These are phyloP conservation scores for Sclerotinia minor DNA, from an alignment of 2,329 filamentous ascomycete species.

Conservation along the genomic window DNA sequence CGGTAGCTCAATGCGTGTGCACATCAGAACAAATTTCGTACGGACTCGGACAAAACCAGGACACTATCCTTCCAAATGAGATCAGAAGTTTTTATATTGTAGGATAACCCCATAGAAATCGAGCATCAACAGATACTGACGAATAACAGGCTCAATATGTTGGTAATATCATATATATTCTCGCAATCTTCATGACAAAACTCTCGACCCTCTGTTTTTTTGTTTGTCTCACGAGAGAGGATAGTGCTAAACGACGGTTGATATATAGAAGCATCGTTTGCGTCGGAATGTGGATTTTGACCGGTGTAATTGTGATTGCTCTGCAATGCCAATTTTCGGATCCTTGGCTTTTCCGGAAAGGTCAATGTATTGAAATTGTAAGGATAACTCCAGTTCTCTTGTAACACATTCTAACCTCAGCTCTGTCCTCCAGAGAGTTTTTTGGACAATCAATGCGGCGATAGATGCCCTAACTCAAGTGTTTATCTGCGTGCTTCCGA, in stretches of 20 bases:
- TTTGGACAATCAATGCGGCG: constrained; percentile 13
- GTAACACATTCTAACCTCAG: background rate
- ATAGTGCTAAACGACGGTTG: background rate
- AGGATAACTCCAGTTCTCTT: background rate
- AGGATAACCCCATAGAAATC: background rate
- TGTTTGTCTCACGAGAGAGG: constrained; percentile 9
- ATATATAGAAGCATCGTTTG: background rate
- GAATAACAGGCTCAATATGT: constrained; percentile 10
- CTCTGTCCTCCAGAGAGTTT: background rate
- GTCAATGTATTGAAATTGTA: constrained; percentile 13
- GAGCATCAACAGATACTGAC: background rate
- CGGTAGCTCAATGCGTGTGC: constrained; percentile 14
- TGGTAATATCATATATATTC: constrained; percentile 12
- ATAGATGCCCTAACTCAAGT: constrained; percentile 9
- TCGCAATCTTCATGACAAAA: constrained; percentile 5
- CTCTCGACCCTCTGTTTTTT: constrained; percentile 2
- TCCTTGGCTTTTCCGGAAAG: background rate
- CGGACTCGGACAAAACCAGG: constrained; percentile 17
- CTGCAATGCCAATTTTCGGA: constrained; percentile 11
- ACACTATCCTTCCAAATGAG: background rate
- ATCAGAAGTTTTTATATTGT: constrained; percentile 1
- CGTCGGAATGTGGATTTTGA: background rate
- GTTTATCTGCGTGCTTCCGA: background rate
- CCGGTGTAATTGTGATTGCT: background rate
- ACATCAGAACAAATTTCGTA: constrained; percentile 5